Base-by-base conservation (phyloP, 192 early-diverging fungal genomes). In the Linnemannia zychae region DNA sequence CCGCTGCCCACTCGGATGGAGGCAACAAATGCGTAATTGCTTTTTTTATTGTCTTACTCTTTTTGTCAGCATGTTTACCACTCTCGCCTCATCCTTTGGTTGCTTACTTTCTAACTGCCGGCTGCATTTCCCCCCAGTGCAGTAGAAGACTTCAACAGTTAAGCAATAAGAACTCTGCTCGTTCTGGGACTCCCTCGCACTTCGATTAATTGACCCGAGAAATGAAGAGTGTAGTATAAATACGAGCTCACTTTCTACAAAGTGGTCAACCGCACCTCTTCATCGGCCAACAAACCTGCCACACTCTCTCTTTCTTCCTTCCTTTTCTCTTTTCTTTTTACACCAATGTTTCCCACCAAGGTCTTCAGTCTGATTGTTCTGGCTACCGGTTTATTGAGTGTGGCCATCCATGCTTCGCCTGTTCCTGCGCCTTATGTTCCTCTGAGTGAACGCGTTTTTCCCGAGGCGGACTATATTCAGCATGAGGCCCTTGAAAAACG, bases 401-500 rank as follows among this genome's bases (percentile, higher is more conserved):
- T 18, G 20, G 4, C 49, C 4, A 72, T 83, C 48, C 71, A 77
- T 31, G 72, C 81, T 36, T 57, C 81, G 31, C 81, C 81, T 18
- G 63, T 74, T 33, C 68, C 77, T 3, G 57, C 46, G 1, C 47
- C 36, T 15, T 84, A 78, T 63, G 67, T 84, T n/a, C 82, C 82
- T 28, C 11, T 75, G 6, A 74, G 72, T 44, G 28, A 84, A 46
- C 82, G 82, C 36, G 37, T 22, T n/a, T 84, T 70, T 46, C 74
- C 82, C 0, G 76, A 76, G 20, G 82, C 74, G 22, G 65, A 78
- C 31, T 22, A 78, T 33, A 76, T 57, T 2, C 34, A 67, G 2
- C 67, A 78, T 65, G 82, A 78, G 53, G 67, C 49, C 12, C 49
- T 78, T 37, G 22, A 72, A 2, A 84, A 84, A 60, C 72, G 82